Conservation (phyloP, 2,329 filamentous ascomycete genomes). For the Colletotrichum scovillei region DNA sequence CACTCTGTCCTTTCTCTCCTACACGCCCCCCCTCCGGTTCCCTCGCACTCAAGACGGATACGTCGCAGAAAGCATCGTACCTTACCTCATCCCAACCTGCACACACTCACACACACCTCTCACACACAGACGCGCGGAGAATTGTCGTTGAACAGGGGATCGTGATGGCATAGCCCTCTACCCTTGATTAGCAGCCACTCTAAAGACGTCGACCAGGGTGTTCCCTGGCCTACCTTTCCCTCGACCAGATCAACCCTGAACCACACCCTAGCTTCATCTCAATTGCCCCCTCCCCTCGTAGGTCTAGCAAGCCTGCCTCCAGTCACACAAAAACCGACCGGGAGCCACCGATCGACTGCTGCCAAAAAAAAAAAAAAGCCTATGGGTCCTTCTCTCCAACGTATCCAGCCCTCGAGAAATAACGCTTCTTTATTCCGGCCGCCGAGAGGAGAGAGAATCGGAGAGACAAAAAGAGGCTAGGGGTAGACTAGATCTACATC, state of each 20-base stretch:
- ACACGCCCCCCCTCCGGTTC: background rate
- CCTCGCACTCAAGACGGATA: background rate
- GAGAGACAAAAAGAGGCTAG: constrained; percentile 19
- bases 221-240: constrained; percentile 48
- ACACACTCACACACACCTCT: constrained; percentile 35
- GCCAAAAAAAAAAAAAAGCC: constrained; percentile 42
- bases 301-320: constrained; percentile 26
- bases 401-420: constrained; percentile 36
- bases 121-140: constrained; percentile 48
- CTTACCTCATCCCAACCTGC: background rate
- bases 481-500: constrained; percentile 23
- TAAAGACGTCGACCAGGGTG: constrained; percentile 49
- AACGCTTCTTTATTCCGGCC: constrained; percentile 35
- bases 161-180: constrained; percentile 46
- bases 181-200: constrained; percentile 53
- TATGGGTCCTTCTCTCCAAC: constrained; percentile 44
- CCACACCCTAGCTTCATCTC: constrained; percentile 56
- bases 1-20: background rate
- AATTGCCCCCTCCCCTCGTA: constrained; percentile 52
- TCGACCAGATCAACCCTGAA: constrained; percentile 50
- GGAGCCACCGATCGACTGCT: constrained; percentile 53
- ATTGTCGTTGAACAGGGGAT: constrained; percentile 46
- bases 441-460: constrained; percentile 18
- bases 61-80: background rate
- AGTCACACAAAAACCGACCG: constrained; percentile 63